Base-by-base conservation (phyloP, 768 basidiomycete genomes). In the Naganishia vaughanmartiniae region DNA sequence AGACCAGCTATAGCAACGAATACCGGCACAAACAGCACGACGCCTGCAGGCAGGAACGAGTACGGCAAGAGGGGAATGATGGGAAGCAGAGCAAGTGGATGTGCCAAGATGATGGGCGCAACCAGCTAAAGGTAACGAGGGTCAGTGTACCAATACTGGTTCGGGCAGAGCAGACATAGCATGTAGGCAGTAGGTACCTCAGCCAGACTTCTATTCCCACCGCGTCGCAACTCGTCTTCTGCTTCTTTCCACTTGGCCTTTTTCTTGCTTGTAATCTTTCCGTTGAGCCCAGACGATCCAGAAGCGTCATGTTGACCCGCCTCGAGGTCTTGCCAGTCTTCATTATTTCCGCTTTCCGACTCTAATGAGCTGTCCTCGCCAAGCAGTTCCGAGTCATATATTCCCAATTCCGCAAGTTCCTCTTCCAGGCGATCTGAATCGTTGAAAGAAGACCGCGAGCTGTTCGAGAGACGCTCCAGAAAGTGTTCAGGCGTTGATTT, bases 41-140 rank as follows among this genome's bases (percentile, higher is more conserved):
- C 77, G 24, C 80, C 80, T 11, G 76, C 80, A 7, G 80, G 80
- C 19, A 81, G 70, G 71, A 81, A 81, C 36, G 76, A 76, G 58
- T 75, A 76, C 17, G 80, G 77, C 14, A 81, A 70, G 21, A 75
- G 65, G 11, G 77, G 72, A 15, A 81, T 69, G 5, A 81, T 54
- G 0, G 80, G 80, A 15, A 81, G 71, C 4, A 81, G 74, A 2
- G 78, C 73, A 24, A 81, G 65, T 17, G 80, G 78, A 74, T 81
- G 78, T 17, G 80, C 74, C 6, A 79, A 73, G 7, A 81, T 68
- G 4, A 79, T 69, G 19, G 80, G 75, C 0, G 80, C 76, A 19
- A 81, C 73, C 39, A 81, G 72, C 80, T 81, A 21, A 31, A 2
- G 6, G 6, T 53, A 10, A 60, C 28, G 4, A 14, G 54, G 12